These are phyloP conservation scores for Hemerocallis citrina DNA, from an alignment of 106 monocot genomes.

Conservation along the genomic window DNA sequence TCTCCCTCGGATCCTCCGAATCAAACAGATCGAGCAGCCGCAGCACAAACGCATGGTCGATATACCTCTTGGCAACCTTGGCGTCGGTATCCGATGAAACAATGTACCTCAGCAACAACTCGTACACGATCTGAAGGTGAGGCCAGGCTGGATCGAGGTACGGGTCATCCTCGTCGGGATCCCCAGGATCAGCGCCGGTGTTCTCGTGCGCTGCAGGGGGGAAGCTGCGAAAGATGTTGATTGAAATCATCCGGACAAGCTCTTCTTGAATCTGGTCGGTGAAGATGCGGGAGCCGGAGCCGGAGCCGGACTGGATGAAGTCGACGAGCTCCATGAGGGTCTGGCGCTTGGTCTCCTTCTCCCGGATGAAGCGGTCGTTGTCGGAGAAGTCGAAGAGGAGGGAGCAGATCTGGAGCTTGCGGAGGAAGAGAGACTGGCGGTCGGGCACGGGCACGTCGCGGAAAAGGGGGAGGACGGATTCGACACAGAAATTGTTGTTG, in stretches of 20 bases:
- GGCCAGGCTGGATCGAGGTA: constrained; percentile 15
- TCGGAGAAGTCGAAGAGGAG: constrained; percentile 9
- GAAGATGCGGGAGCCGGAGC: constrained; percentile 3
- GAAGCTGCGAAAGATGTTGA: constrained; percentile 8
- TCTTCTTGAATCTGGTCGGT: constrained; percentile 5
- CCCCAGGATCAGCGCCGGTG: neutral
- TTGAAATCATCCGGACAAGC: neutral
- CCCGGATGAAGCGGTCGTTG: neutral
- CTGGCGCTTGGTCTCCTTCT: constrained; percentile 10
- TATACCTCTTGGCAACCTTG: constrained; percentile 42
- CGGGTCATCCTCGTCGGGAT: constrained; percentile 5
- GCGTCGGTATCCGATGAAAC: constrained; percentile 48
- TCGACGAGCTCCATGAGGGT: constrained; percentile 7
- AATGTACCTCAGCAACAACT: constrained; percentile 17
- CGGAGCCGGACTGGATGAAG: constrained; percentile 5
- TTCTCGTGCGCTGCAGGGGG: constrained; percentile 6
- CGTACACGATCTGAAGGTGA: constrained; percentile 16
- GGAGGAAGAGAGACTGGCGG: constrained; percentile 1
- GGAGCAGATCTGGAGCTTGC: constrained; percentile 15
- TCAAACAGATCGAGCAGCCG: constrained; percentile 37
- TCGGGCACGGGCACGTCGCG: neutral
- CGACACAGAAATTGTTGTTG: neutral
- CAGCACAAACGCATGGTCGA: constrained; percentile 43
- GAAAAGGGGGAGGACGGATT: constrained; percentile 2
- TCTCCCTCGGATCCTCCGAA: constrained; percentile 44